Base-by-base conservation (phyloP, 345 rosid species). In the Linum usitatissimum region DNA sequence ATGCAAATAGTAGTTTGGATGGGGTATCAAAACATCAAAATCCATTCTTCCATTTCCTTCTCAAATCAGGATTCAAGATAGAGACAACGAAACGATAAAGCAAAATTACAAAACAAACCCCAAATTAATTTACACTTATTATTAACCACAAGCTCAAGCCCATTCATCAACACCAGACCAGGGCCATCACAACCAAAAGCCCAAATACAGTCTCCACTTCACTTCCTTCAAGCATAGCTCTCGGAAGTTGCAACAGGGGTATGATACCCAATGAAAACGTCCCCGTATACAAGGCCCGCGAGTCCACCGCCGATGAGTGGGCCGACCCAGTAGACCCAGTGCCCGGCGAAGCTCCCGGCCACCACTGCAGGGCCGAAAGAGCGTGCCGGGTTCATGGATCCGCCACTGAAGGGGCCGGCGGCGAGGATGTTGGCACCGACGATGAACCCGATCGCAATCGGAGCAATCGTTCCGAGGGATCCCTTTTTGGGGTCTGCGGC, bases 381-480 rank as follows among this genome's bases (percentile, higher is more conserved):
- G 39, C 96, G 78, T 40, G 98, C 95, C 13, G 96, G 96, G 79
- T 91, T 91, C 96, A 88, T 91, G 5, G 96, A 91, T 2, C 96
- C 96, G 1, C 96, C 98, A 6, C 90, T 83, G 71, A 91, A 91
- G 5, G 96, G 95, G 40, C 96, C 98, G 2, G 95, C 96, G 0
- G 98, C 98, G 2, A 91, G 75, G 39, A 91, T 91, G 78, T 88
- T 88, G 5, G 98, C 98, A 4, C 95, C 96, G 3, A 91, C 95
- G 3, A 91, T 79, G 85, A 91, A 86, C 58, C 96, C 98, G 18
- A 88, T 88, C 31, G 86, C 96, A 0, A 88, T 83, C 0, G 92
- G 95, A 3, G 98, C 96, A 4, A 91, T 84, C 18, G 64, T 81
- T 30, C 92, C 95, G 0, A 91, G 66, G 0, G 86, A 73, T 18